These are phyloP conservation scores for Candolleomyces aberdarensis DNA, from an alignment of 768 basidiomycete genomes.

Conservation along the genomic window DNA sequence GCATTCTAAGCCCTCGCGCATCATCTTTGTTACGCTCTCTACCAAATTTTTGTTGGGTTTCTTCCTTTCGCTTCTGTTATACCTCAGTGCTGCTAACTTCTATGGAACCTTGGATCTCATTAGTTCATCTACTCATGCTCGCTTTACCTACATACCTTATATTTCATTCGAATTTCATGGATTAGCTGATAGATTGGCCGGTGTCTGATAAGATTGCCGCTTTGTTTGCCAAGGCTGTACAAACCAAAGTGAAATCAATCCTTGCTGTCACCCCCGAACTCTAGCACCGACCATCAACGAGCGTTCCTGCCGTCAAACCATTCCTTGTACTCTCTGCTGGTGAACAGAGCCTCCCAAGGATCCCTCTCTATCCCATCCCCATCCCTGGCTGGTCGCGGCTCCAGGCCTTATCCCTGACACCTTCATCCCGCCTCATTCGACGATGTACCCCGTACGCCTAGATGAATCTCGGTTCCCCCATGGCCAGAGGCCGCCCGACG, in stretches of 20 bases:
- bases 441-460: not conserved
- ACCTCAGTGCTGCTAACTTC: no score
- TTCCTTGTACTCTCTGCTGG: not conserved
- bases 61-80: no score
- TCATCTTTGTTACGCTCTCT: no score
- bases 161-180: no score
- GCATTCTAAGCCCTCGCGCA: conserved; percentile 37
- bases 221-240: conserved; percentile 2
- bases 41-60: no score
- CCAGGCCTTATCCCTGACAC: not conserved
- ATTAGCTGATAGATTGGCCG: not conserved
- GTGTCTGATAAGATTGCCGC: not conserved
- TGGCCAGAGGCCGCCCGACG: not conserved
- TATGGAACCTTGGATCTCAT: no score
- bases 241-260: not conserved
- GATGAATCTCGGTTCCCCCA: conserved; percentile 1
- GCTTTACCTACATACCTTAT: no score
- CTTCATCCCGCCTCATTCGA: not conserved
- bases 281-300: not conserved
- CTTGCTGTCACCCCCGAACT: not conserved
- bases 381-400: conserved; percentile 3
- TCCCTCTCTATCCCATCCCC: not conserved
- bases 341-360: conserved; percentile 3
- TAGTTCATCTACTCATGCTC: no score
- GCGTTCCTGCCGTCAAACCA: not conserved